Evolutionary conservation across 208 protist species (phyloP).

Genomic region (Crithidia expoeki): DNA sequence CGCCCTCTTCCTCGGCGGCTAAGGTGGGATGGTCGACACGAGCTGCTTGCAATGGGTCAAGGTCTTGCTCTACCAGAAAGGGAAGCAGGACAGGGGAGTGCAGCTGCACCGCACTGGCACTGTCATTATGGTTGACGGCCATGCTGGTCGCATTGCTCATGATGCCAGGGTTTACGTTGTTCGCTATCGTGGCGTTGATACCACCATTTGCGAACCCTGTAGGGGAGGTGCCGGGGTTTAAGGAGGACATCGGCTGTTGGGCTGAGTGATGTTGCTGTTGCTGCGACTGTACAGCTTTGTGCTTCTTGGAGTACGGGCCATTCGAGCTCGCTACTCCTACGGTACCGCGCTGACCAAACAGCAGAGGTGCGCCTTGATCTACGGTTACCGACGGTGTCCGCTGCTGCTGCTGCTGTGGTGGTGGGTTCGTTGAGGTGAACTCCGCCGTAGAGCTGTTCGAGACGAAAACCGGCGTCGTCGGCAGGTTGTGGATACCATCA

Average conservation of each 20-base stretch:
- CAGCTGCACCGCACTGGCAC: constrained; percentile 4
- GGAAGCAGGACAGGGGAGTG: constrained; percentile 24
- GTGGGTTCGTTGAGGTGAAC: neutral
- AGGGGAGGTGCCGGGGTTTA: constrained; percentile 6
- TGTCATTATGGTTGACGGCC: neutral
- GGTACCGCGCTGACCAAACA: neutral
- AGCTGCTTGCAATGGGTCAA: constrained; percentile 56
- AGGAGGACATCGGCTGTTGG: neutral
- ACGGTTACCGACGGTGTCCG: neutral
- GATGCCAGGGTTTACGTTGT: neutral
- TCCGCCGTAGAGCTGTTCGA: neutral
- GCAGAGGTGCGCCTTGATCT: neutral
- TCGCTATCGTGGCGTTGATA: neutral
- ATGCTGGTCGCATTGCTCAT: neutral
- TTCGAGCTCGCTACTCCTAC: neutral
- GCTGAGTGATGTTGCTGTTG: constrained; percentile 2
- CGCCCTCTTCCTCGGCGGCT: constrained; percentile 79
- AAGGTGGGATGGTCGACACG: constrained; percentile 81
- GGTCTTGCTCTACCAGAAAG: constrained; percentile 36
- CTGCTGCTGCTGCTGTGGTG: constrained; percentile 1
- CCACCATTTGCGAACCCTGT: neutral
- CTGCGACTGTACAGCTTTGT: neutral
- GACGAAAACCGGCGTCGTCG: neutral
- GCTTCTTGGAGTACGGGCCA: neutral
- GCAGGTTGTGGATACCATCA: constrained; percentile 14